Percentiles rank a stretch among this genome's conserved stretches.
Conservation (phyloP, 2,329 filamentous ascomycete species). For the Neodidymelliopsis sp. region DNA sequence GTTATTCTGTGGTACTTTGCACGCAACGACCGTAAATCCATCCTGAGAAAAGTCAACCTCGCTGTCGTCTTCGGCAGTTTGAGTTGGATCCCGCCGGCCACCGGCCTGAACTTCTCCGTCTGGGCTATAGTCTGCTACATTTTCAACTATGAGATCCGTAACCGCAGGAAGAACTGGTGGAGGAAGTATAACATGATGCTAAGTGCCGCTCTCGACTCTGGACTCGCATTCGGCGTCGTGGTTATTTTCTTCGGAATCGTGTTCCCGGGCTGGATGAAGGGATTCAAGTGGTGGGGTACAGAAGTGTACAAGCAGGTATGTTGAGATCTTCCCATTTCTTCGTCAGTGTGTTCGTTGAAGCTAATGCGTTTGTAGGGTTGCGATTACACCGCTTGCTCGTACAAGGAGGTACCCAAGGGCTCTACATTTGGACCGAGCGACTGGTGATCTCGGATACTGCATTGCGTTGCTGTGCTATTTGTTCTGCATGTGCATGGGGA, state of each 20-base stretch:
- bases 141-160: conserved; percentile 80
- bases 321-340: not conserved
- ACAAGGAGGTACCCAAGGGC: conserved; percentile 61
- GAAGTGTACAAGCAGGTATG: conserved; percentile 76
- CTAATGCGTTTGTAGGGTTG: conserved; percentile 62
- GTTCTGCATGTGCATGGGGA: conserved; percentile 11
- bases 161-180: conserved; percentile 79
- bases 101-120: conserved; percentile 83
- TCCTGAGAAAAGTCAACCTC: conserved; percentile 79
- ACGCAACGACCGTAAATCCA: conserved; percentile 62
- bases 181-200: conserved; percentile 91
- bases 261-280: conserved; percentile 77
- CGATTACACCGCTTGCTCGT: conserved; percentile 83
- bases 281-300: conserved; percentile 87
- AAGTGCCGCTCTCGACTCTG: conserved; percentile 82
- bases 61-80: conserved; percentile 84
- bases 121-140: conserved; percentile 86
- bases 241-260: conserved; percentile 86
- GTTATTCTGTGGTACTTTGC: conserved; percentile 77
- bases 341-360: conserved; percentile 17
- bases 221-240: conserved; percentile 81
- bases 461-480: conserved; percentile 7
- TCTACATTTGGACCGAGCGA: conserved; percentile 44
- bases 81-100: conserved; percentile 85
- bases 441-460: conserved; percentile 29